Conservation (phyloP, 305 asterid genomes). For the Vinca major region DNA sequence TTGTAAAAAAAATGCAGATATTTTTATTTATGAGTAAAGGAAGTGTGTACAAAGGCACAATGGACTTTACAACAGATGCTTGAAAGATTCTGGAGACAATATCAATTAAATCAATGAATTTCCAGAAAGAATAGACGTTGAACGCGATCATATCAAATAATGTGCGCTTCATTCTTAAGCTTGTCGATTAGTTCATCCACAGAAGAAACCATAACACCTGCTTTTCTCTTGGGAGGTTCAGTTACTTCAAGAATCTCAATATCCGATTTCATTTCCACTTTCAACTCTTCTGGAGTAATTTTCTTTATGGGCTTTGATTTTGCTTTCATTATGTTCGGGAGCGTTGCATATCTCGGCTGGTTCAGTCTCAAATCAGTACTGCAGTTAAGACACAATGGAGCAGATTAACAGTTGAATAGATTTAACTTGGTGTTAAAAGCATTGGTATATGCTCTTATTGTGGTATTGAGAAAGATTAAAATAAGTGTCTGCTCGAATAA, state of each 20-base stretch:
- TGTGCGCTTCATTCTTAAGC: conserved; percentile 73
- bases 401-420: neutral
- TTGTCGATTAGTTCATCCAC: conserved; percentile 82
- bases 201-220: conserved; percentile 69
- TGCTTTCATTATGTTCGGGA: conserved; percentile 95
- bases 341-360: conserved; percentile 91
- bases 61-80: neutral
- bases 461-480: neutral
- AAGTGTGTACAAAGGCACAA: neutral
- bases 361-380: conserved; percentile 87
- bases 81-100: neutral
- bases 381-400: conserved; percentile 17
- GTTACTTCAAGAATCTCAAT: conserved; percentile 66
- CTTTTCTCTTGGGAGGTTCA: conserved; percentile 87
- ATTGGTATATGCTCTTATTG: conserved; percentile 1
- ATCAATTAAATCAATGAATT: neutral
- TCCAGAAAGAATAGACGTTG: neutral
- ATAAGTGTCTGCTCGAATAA: neutral
- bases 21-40: neutral
- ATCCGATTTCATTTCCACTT: conserved; percentile 59
- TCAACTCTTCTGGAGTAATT: conserved; percentile 57
- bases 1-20: too few species aligned
- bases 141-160: conserved; percentile 28
- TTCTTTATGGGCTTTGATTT: conserved; percentile 77
- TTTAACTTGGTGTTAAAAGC: too few species aligned